Evolutionary conservation across 1,139 yeast genomes (phyloP).

Genomic region (Debaryomycetaceae sp.): DNA sequence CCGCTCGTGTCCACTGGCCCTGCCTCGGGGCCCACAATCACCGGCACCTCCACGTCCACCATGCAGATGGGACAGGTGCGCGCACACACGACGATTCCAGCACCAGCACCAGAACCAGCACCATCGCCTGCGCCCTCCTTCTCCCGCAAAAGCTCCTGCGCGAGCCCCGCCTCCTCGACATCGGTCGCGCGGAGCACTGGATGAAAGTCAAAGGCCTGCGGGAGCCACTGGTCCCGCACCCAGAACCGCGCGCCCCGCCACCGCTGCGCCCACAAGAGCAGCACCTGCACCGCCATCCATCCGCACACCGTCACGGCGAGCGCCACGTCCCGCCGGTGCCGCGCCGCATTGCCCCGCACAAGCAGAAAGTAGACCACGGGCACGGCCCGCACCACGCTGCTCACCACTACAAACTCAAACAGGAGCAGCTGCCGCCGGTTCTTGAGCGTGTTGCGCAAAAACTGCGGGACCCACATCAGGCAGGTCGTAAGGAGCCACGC

Average conservation of each 20-base stretch:
- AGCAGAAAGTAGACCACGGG: conserved; percentile 59
- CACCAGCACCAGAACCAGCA: too few relatives aligned
- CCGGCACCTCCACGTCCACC: conserved; percentile 59
- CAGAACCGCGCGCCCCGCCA: conserved; percentile 74
- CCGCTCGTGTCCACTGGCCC: conserved; percentile 20
- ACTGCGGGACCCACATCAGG: conserved; percentile 89
- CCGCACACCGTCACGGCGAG: conserved; percentile 32
- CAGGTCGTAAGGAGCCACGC: conserved; percentile 39
- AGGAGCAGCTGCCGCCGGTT: conserved; percentile 58
- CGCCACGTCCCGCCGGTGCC: conserved; percentile 46
- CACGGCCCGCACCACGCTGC: conserved; percentile 47
- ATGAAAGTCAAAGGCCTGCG: conserved; percentile 76
- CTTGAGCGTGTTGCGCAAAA: conserved; percentile 62
- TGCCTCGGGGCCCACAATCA: conserved; percentile 21
- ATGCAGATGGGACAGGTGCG: conserved; percentile 85
- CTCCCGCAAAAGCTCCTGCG: conserved; percentile 26
- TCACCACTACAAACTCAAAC: conserved; percentile 64
- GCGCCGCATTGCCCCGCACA: conserved; percentile 29
- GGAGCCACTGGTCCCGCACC: conserved; percentile 62
- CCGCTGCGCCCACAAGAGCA: conserved; percentile 49
- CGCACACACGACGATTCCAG: conserved; percentile 19
- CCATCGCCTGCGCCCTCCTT: too few relatives aligned
- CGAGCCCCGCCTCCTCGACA: conserved; percentile 44
- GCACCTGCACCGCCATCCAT: conserved; percentile 52
- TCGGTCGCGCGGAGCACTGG: conserved; percentile 51